phyloP scores from a whole-genome alignment of 1,284 basidiomycete species.

The Anthracocystis panici-leucophaei region DNA sequence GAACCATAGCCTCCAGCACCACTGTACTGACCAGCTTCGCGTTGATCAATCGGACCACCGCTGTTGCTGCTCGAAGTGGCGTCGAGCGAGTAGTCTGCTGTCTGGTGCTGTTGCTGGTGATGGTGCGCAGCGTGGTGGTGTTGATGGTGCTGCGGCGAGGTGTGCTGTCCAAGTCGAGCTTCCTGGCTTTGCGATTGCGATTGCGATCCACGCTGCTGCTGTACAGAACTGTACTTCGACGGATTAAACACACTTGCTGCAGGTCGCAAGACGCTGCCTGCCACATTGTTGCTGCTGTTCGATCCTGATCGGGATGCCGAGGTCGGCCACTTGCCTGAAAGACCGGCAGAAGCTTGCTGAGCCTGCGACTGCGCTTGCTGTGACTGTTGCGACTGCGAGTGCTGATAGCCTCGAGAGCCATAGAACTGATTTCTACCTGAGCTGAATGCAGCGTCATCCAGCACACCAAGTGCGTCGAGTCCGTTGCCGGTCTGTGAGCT shows the following conservation, averaged over 20 bases:
- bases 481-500: conserved; percentile 31
- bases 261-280: conserved; percentile 32
- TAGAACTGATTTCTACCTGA: conserved; percentile 35
- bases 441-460: conserved; percentile 32
- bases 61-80: conserved; percentile 18
- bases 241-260: conserved; percentile 44
- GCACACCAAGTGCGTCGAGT: conserved; percentile 37
- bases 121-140: conserved; percentile 27
- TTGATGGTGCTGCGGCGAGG: conserved; percentile 17
- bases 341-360: conserved; percentile 9
- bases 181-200: conserved; percentile 29
- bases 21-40: conserved; percentile 23
- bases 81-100: conserved; percentile 11
- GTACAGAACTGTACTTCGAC: conserved; percentile 23
- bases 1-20: conserved; percentile 14
- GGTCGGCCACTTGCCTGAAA: conserved; percentile 21
- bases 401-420: conserved; percentile 36
- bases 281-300: conserved; percentile 16
- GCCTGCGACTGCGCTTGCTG: conserved; percentile 9
- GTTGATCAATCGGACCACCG: conserved; percentile 37
- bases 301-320: conserved; percentile 7
- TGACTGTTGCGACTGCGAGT: conserved; percentile 16
- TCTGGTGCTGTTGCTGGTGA: conserved; percentile 15
- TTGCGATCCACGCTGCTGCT: conserved; percentile 23
- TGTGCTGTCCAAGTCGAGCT: conserved; percentile 10